Evolutionary conservation across 345 rosid genomes (phyloP).

Genomic region (Populus nigra): DNA sequence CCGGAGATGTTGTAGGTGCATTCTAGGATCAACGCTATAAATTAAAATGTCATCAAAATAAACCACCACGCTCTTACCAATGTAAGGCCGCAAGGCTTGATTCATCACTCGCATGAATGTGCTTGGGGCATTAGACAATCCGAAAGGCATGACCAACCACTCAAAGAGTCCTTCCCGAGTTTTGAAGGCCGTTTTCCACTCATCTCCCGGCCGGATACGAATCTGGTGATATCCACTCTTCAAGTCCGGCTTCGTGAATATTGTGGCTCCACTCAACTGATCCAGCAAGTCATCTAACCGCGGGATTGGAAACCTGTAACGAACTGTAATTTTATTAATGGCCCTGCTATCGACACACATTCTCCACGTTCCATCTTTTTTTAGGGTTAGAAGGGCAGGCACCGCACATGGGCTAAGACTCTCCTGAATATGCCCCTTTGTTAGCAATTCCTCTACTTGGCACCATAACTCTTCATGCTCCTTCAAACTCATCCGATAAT

Average conservation of each 20-base stretch:
- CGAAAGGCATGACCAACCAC: neutral
- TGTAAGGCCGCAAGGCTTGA: neutral
- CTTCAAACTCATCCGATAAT: neutral
- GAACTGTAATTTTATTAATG: neutral
- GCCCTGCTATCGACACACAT: neutral
- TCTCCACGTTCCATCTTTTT: neutral
- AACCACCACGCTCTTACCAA: neutral
- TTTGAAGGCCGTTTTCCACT: neutral
- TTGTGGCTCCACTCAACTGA: neutral
- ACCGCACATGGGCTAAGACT: neutral
- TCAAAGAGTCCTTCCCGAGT: neutral
- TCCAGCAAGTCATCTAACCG: neutral
- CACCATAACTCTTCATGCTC: neutral
- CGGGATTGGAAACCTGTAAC: neutral
- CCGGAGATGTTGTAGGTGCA: too few relatives aligned
- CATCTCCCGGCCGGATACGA: neutral
- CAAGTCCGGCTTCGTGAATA: neutral
- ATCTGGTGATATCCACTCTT: neutral
- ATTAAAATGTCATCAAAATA: neutral
- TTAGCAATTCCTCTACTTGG: neutral
- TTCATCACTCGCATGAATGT: neutral
- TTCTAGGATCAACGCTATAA: too few relatives aligned
- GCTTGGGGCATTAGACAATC: neutral
- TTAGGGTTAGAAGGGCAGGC: neutral
- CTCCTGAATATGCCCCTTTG: neutral